phyloP scores from a whole-genome alignment of 2,329 filamentous ascomycete genomes.

The Verticillium nubilum region DNA sequence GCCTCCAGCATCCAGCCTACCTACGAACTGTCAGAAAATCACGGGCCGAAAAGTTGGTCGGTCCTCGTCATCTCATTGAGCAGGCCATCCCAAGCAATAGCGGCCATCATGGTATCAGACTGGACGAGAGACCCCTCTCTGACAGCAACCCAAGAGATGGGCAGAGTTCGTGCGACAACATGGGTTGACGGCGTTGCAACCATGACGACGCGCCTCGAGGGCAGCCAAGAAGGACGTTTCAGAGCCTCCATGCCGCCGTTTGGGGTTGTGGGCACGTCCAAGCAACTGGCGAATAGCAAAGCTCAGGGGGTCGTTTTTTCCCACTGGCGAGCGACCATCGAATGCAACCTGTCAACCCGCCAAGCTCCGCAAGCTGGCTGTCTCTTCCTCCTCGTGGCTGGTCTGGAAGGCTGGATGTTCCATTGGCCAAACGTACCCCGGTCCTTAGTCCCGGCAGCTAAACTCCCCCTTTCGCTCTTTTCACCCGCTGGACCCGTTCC shows the following conservation, averaged over 20 bases:
- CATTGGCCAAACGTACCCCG: neutral
- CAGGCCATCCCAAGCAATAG: neutral
- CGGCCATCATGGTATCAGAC: neutral
- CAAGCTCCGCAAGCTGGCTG: neutral
- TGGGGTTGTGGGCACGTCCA: neutral
- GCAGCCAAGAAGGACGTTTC: neutral
- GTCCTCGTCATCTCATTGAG: conserved; percentile 1
- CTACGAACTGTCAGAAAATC: neutral
- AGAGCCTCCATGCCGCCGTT: conserved; percentile 3
- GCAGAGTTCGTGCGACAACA: neutral
- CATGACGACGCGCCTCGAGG: neutral
- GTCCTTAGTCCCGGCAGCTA: conserved; percentile 3
- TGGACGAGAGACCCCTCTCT: neutral
- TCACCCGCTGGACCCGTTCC: neutral
- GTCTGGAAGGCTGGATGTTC: neutral
- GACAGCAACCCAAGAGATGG: conserved; percentile 1
- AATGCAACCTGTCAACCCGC: neutral
- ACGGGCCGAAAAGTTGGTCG: neutral
- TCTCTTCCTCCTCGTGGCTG: neutral
- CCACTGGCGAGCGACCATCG: neutral
- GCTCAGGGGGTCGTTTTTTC: conserved; percentile 1
- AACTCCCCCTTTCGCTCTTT: neutral
- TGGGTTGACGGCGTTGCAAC: neutral
- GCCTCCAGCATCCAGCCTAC: neutral
- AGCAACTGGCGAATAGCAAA: conserved; percentile 15